Conservation (phyloP, 108 stramenopile species). For the Discostella pseudostelligera region DNA sequence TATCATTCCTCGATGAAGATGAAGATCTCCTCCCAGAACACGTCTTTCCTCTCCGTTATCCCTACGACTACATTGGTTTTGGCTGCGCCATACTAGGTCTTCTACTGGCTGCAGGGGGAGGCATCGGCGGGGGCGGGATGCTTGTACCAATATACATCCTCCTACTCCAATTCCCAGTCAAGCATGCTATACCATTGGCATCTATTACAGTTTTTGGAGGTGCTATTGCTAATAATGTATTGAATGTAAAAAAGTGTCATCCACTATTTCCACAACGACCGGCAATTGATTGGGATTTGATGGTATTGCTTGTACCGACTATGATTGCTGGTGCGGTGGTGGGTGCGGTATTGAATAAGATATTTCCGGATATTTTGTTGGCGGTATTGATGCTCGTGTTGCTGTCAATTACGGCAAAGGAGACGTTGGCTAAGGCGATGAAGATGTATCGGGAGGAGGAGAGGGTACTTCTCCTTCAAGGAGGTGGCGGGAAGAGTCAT, state of each 20-base stretch:
- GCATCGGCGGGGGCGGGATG: constrained; percentile 4
- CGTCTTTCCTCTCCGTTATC: constrained; percentile 1
- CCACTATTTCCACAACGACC: constrained; percentile 53
- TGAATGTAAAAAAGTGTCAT: constrained; percentile 58
- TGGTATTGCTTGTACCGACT: constrained; percentile 59
- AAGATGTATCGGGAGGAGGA: constrained; percentile 51
- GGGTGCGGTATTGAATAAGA: constrained; percentile 50
- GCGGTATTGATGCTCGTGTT: constrained; percentile 46
- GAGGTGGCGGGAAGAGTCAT: no score
- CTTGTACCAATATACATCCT: constrained; percentile 16
- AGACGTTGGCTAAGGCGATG: constrained; percentile 52
- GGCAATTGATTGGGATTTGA: constrained; percentile 66
- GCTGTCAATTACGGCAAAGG: constrained; percentile 41
- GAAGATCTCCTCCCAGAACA: background rate
- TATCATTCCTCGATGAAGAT: background rate
- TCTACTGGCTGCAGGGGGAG: constrained; percentile 1
- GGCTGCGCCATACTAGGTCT: constrained; percentile 5
- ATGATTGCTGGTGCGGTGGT: constrained; percentile 61
- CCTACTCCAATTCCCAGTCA: constrained; percentile 20
- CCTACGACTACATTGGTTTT: constrained; percentile 4
- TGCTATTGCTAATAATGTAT: constrained; percentile 56
- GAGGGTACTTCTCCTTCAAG: no score
- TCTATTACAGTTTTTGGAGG: constrained; percentile 63
- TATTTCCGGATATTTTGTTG: constrained; percentile 54
- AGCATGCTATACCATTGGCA: constrained; percentile 58